A percentile compares a stretch with the other conserved stretches of the same genome.
Conservation (phyloP, 768 basidiomycete genomes). For the Stropharia rugosoannulata region DNA sequence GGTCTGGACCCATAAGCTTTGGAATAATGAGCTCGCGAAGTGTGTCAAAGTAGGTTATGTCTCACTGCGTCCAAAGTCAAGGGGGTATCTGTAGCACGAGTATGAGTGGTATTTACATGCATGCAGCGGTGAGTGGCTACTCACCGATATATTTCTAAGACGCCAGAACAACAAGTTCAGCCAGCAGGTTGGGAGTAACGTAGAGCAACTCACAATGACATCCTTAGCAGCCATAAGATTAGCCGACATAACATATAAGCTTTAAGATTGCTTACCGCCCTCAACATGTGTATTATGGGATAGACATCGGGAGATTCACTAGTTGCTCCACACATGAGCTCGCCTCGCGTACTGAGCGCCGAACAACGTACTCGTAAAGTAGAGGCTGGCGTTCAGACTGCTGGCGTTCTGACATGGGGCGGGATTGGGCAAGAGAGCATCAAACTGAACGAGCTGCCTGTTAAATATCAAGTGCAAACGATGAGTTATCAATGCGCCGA, state of each 20-base stretch:
- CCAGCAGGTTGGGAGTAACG: not conserved
- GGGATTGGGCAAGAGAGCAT: constrained; percentile 6
- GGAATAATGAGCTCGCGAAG: constrained; percentile 7
- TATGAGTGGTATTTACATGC: not conserved
- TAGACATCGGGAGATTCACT: constrained; percentile 1
- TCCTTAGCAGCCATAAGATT: constrained; percentile 40
- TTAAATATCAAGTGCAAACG: not conserved
- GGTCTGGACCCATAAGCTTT: constrained; percentile 80
- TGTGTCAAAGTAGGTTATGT: constrained; percentile 6
- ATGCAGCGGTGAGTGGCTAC: constrained; percentile 9
- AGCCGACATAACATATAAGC: not conserved
- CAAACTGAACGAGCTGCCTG: not conserved
- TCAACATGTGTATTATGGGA: constrained; percentile 5
- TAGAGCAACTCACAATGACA: constrained; percentile 44
- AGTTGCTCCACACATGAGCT: not conserved
- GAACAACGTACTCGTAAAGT: constrained; percentile 35
- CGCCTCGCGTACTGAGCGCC: constrained; percentile 2
- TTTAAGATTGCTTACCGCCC: not conserved
- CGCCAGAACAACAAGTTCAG: not conserved
- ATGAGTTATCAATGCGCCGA: not conserved
- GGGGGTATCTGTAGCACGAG: constrained; percentile 64
- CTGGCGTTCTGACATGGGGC: constrained; percentile 34
- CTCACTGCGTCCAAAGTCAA: constrained; percentile 77
- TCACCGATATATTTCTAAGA: constrained; percentile 69
- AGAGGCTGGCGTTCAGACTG: constrained; percentile 42